Conservation (phyloP, 2,329 filamentous ascomycete species). For the Fusarium pseudograminearum region DNA sequence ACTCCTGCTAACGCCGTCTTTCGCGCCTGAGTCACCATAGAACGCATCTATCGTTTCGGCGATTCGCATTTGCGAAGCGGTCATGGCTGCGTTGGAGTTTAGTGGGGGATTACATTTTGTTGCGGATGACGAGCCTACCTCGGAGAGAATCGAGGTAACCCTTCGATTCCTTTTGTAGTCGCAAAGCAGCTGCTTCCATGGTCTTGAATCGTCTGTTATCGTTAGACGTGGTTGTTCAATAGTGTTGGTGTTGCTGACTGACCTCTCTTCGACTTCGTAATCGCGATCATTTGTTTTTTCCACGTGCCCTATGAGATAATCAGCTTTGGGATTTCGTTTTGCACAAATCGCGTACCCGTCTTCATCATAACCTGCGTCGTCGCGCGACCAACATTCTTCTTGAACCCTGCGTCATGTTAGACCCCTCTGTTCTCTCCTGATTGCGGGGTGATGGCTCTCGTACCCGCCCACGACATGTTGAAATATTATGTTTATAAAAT, state of each 20-base stretch:
- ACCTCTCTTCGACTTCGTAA: conserved; percentile 97
- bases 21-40: conserved; percentile 95
- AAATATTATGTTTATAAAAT: conserved; percentile 37
- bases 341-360: conserved; percentile 70
- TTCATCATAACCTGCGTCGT: conserved; percentile 99
- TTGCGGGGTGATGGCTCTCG: conserved; percentile 48
- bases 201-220: conserved; percentile 85
- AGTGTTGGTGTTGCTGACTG: conserved; percentile 53
- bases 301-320: conserved; percentile 76
- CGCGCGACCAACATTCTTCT: conserved; percentile 98
- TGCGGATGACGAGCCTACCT: conserved; percentile 62
- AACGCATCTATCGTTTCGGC: conserved; percentile 99
- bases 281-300: conserved; percentile 99
- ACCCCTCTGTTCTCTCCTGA: conserved; percentile 42
- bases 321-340: conserved; percentile 8
- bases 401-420: conserved; percentile 57
- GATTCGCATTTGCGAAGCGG: conserved; percentile 98
- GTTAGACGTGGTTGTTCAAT: conserved; percentile 38
- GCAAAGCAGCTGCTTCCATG: conserved; percentile 93
- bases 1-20: conserved; percentile 93
- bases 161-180: conserved; percentile 97
- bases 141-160: conserved; percentile 96
- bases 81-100: conserved; percentile 79
- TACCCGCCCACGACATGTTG: conserved; percentile 79
- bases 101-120: conserved; percentile 14